Evolutionary conservation across 1,284 basidiomycete genomes (phyloP), one percentile per base, ranked within the genome.

Genomic region (Rhodotorula mucilaginosa): DNA sequence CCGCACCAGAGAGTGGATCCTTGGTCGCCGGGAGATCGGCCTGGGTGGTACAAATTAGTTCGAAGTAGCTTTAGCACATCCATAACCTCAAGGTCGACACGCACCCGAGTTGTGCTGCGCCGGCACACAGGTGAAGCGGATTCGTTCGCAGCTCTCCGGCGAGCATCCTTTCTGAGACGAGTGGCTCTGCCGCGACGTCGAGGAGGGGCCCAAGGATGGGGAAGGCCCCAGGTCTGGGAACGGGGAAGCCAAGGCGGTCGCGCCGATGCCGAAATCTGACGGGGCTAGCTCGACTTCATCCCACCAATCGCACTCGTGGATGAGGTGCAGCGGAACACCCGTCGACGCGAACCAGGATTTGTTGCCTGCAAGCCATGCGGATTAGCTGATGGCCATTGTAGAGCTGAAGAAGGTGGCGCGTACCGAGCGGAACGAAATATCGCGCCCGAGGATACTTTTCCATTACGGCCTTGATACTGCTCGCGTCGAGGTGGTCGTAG

Each of bases 261-360:
- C 57, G 2, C 26, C 54, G n/a, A 59, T 54, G 83, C 70, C 79
- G n/a, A 81, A 76, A 57, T 86, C 78, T 23, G 82, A 80, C 34
- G 83, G 81, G 10, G 81, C 80, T 2, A 77, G 64, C 16, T 70
- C 63, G 44, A 72, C 64, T 5, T 73, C 68, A 12, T 79, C 71
- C 79, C 79, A 79, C 79, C 79, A 80, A 61, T 79, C 79, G 59
- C 78, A 56, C 61, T 80, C 78, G 48, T 64, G 58, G 16, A 80
- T 68, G 29, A 73, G 71, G 0, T 69, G 72, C 6, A 59, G 59
- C 0, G 74, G 69, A 4, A 79, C 70, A 3, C 77, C 74, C 21
- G 69, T 72, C 16, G 68, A 56, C 18, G 62, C 52, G 59, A 79
- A 73, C 75, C 74, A 77, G 13, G 58, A 49, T 58, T 77, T 77